Evolutionary conservation across 1,284 basidiomycete genomes (phyloP).

Genomic region (Takashimella tepidaria): DNA sequence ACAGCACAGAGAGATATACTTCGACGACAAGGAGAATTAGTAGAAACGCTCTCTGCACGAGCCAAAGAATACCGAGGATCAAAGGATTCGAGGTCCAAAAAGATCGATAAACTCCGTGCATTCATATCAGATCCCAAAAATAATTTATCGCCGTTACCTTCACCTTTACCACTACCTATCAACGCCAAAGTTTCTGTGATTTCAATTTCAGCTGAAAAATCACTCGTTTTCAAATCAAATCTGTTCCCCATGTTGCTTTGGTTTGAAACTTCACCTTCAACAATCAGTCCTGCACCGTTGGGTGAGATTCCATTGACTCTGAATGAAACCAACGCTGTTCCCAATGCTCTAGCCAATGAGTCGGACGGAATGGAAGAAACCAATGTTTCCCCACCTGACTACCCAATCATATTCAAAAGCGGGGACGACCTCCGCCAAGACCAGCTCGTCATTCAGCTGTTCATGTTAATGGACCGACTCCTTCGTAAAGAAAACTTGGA

Average conservation of each 20-base stretch:
- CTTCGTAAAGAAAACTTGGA: slow-evolving; percentile 94
- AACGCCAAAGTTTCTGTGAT: slow-evolving; percentile 76
- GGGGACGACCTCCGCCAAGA: slow-evolving; percentile 93
- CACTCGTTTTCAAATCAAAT: slow-evolving; percentile 96
- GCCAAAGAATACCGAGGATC: slow-evolving; percentile 81
- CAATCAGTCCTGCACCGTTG: slow-evolving; percentile 38
- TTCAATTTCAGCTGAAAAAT: slow-evolving; percentile 84
- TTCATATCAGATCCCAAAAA: slow-evolving; percentile 81
- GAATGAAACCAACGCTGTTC: not conserved
- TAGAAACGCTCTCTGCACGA: slow-evolving; percentile 73
- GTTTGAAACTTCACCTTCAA: slow-evolving; percentile 68
- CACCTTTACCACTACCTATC: slow-evolving; percentile 79
- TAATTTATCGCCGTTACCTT: slow-evolving; percentile 61
- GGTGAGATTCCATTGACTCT: not conserved
- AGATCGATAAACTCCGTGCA: slow-evolving; percentile 87
- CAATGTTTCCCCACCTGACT: slow-evolving; percentile 72
- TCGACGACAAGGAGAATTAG: slow-evolving; percentile 76
- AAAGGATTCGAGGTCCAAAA: slow-evolving; percentile 90
- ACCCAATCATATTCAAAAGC: slow-evolving; percentile 96
- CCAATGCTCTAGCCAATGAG: slow-evolving; percentile 20
- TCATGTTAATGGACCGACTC: slow-evolving; percentile 63
- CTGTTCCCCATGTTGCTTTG: slow-evolving; percentile 86
- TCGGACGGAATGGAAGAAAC: slow-evolving; percentile 22
- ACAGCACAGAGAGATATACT: slow-evolving; percentile 73
- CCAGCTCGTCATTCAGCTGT: slow-evolving; percentile 26